Conservation (phyloP, 306 rosid species). For the Cucurbita argyrosperma region DNA sequence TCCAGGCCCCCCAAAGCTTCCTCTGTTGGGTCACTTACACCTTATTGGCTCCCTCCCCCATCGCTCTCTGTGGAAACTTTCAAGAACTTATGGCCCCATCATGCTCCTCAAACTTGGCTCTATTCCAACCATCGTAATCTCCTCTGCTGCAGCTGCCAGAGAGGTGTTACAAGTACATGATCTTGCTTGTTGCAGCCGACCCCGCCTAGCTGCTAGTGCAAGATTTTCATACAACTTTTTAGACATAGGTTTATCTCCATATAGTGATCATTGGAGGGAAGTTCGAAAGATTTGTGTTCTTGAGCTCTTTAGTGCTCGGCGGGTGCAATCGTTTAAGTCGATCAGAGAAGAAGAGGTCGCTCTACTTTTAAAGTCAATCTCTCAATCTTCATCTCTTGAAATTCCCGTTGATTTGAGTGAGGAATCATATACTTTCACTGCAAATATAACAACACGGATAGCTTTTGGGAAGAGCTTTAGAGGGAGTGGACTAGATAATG, state of each 20-base stretch:
- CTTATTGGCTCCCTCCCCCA: background rate
- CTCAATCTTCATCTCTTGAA: background rate
- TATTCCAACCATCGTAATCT: background rate
- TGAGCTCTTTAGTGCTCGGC: slow-evolving; percentile 18
- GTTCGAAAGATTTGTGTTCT: background rate
- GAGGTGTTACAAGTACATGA: background rate
- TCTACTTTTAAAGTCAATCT: background rate
- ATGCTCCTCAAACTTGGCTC: background rate
- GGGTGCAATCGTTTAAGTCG: slow-evolving; percentile 17
- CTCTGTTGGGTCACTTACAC: background rate
- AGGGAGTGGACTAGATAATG: background rate
- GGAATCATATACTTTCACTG: background rate
- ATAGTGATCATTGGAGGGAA: background rate
- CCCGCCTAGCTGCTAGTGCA: background rate
- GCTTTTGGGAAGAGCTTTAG: slow-evolving; percentile 26
- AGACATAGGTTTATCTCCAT: background rate
- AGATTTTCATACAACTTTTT: background rate
- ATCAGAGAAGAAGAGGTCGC: slow-evolving; percentile 25
- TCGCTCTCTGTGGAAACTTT: background rate
- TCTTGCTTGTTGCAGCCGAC: background rate
- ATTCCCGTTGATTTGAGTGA: slow-evolving; percentile 11
- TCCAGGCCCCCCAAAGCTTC: background rate
- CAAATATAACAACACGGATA: slow-evolving; percentile 7
- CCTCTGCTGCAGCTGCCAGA: background rate
- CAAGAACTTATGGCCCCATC: background rate